phyloP scores from a whole-genome alignment of 345 rosid genomes.

The Salix koriyanagi region DNA sequence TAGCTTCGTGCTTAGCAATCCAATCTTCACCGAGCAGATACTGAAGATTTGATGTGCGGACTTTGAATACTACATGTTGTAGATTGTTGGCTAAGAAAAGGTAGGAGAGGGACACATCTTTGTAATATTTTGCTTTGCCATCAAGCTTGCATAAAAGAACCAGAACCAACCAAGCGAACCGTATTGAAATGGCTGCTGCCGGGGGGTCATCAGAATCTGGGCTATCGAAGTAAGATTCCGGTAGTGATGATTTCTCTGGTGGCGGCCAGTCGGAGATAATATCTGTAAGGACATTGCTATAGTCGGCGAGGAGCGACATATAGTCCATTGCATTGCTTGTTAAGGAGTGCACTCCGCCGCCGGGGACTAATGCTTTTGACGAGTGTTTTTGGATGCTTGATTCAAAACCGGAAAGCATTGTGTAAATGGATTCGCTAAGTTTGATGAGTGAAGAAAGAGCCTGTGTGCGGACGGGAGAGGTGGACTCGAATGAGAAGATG shows the following conservation, averaged over 20 bases:
- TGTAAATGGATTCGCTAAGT: constrained; percentile 12
- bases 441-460: constrained; percentile 17
- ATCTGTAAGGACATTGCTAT: constrained; percentile 16
- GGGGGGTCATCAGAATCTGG: constrained; percentile 9
- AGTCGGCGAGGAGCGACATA: constrained; percentile 19
- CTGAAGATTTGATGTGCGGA: constrained; percentile 21
- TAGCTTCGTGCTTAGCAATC: constrained; percentile 21
- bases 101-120: constrained; percentile 21
- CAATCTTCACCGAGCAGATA: constrained; percentile 26
- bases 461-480: constrained; percentile 20
- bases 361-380: constrained; percentile 1
- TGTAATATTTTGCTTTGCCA: constrained; percentile 22
- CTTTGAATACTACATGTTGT: constrained; percentile 12
- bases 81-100: constrained; percentile 30
- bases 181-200: constrained; percentile 9
- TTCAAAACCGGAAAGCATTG: constrained; percentile 13
- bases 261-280: constrained; percentile 25
- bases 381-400: constrained; percentile 13
- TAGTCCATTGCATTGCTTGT: constrained; percentile 19
- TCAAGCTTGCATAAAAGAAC: constrained; percentile 34
- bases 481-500: constrained; percentile 20
- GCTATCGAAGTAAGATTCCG: constrained; percentile 13
- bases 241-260: constrained; percentile 2
- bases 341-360: constrained; percentile 18
- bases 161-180: constrained; percentile 23